Evolutionary conservation across 768 basidiomycete genomes (phyloP), one percentile per base, ranked within the genome.

Genomic region (Podaxis rugospora): DNA sequence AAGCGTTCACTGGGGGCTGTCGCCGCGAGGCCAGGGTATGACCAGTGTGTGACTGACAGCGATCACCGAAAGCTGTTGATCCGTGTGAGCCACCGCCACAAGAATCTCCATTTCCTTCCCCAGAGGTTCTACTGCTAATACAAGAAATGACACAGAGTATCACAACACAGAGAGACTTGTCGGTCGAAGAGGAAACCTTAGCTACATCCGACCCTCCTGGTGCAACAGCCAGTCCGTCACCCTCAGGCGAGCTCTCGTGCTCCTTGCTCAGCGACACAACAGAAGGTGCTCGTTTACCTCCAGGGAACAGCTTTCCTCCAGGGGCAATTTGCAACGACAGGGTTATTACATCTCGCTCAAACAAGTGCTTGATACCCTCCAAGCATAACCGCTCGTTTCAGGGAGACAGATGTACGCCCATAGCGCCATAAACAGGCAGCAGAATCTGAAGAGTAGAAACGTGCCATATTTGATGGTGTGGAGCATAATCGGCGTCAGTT

Each of bases 381-480:
- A 82, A 64, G 75, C 75, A 58, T 74, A 72, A 28, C 78, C 78
- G 16, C 69, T 71, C n/a, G 80, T 82, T 67, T 83, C 81, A 1
- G 80, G 81, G 11, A 81, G 69, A 64, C 72, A 74, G 53, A 78
- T 61, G 67, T 79, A 78, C 37, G 78, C 69, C 79, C 78, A 83
- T 5, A 69, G 55, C 46, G 74, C 66, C 73, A 80, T 77, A 59
- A 76, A 55, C 25, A 79, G 14, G 63, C 79, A 80, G 63, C 72
- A 76, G 51, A 74, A 62, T 3, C 78, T 78, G 52, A 79, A 80
- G 35, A 78, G 51, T 1, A 79, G 68, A 66, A 79, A 80, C 18
- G 78, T 79, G 25, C 76, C 76, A 51, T 75, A 75, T 2, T 63
- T 70, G 32, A 76, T 71, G 18, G 62, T 64, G 54, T 70, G 67